Base-by-base conservation (phyloP, 2,329 filamentous ascomycete species). In the Fusarium anthophilum region DNA sequence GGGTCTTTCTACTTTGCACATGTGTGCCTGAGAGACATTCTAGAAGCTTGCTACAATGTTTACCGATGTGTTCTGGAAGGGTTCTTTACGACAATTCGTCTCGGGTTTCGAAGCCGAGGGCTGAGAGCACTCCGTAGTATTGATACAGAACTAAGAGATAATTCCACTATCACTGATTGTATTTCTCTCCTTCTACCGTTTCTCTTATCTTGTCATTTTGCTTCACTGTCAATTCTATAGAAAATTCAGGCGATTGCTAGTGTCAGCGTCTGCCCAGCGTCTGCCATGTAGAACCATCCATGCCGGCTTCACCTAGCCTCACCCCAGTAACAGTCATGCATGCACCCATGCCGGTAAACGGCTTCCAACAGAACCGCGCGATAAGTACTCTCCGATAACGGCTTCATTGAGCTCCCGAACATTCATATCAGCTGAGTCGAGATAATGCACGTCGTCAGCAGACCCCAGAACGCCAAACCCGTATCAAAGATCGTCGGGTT, bases 401-500 rank as follows among this genome's bases (percentile, higher is more conserved):
- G 58, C 50, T 13, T 11, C 17, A 13, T 15, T 1, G 17, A 35
- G 37, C 22, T 18, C 24, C 38, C 37, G 28, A 24, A 44, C n/a
- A 6, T 41, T 15, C 30, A 22, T 35, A 37, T 37, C 48, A 43
- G n/a, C 37, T 22, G 20, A 8, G 8, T 5, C 17, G 10, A 57
- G 58, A 61, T 61, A 57, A 61, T 30, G 58, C 58, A 56, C 28
- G 18, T 35, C 18, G 58, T 44, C 58, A 61, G 5, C n/a, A 61
- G 58, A 56, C 48, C 15, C 20, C 22, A 22, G 10, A 43, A 2
- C 12, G 4, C 24, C 15, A 41, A 37, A 61, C 11, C 39, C 37
- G 12, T 37, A 56, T 61, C 48, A 28, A 55, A 35, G 58, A 61
- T 61, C 38, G 15, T 39, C n/a, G 28, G n/a, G 37, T 38, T 35